A percentile compares a stretch with the other conserved stretches of the same genome.
These are phyloP conservation scores for Daldinia caldariorum DNA, from an alignment of 495 filamentous ascomycete genomes.

Conservation along the genomic window DNA sequence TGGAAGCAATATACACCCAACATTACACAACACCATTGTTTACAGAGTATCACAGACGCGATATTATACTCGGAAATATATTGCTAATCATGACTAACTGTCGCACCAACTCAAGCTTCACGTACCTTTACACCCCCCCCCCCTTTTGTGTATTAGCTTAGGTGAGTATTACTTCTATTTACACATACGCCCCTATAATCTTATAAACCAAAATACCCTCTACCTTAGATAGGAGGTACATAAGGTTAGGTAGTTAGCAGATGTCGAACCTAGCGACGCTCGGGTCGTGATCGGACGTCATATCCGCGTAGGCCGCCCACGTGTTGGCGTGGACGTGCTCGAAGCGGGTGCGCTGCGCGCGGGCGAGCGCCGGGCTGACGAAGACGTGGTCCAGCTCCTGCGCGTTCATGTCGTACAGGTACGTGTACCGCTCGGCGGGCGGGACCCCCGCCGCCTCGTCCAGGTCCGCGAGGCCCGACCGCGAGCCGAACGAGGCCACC, in stretches of 20 bases:
- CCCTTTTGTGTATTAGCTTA: not conserved
- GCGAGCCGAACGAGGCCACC: conserved; percentile 53
- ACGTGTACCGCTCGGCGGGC: conserved; percentile 66
- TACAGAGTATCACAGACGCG: not conserved
- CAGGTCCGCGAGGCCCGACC: conserved; percentile 61
- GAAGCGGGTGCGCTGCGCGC: conserved; percentile 48
- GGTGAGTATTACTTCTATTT: not conserved
- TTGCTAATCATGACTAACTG: not conserved
- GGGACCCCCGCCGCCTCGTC: conserved; percentile 60
- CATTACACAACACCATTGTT: not conserved
- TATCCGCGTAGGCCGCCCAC: conserved; percentile 60
- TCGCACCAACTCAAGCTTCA: not conserved
- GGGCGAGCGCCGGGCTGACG: conserved; percentile 55
- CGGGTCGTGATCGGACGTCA: conserved; percentile 69
- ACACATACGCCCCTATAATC: not conserved
- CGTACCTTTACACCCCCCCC: not conserved
- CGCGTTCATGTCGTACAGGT: conserved; percentile 63
- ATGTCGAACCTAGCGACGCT: conserved; percentile 64
- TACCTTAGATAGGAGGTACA: too few species aligned
- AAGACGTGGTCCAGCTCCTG: conserved; percentile 72
- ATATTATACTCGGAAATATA: not conserved
- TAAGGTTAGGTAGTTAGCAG: conserved; percentile 53
- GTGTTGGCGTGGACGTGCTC: conserved; percentile 72
- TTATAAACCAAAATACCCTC: not conserved
- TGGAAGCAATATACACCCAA: not conserved